Conservation (phyloP, 2,329 filamentous ascomycete species). For the Phialophora chinensis region DNA sequence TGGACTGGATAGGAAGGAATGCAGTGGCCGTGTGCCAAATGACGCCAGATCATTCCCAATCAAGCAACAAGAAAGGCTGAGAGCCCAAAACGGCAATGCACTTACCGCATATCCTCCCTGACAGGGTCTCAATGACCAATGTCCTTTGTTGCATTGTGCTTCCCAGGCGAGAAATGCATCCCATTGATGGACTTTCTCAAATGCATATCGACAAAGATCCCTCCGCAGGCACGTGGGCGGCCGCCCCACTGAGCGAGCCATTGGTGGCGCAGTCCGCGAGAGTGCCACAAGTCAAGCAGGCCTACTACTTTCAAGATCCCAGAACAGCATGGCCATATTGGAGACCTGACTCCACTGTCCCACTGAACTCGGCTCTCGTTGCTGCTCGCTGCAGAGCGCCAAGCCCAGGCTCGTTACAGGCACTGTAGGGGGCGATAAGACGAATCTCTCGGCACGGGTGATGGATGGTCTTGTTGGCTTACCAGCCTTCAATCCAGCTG, state of each 20-base stretch:
- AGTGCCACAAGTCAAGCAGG: background rate
- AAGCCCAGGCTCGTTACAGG: background rate
- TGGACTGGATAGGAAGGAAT: conserved; percentile 25
- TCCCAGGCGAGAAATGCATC: conserved; percentile 20
- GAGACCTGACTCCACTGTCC: background rate
- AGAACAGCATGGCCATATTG: background rate
- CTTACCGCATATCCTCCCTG: background rate
- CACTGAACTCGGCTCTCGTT: background rate
- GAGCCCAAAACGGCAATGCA: conserved; percentile 2
- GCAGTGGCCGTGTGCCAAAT: conserved; percentile 20
- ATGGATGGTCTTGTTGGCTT: background rate
- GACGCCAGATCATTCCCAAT: conserved; percentile 11
- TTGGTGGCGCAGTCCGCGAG: background rate
- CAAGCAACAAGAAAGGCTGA: conserved; percentile 21
- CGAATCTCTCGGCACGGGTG: background rate
- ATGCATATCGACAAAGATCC: conserved; percentile 1
- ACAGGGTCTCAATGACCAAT: conserved; percentile 1
- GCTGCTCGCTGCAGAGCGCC: background rate
- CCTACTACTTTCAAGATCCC: background rate
- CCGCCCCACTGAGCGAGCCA: background rate
- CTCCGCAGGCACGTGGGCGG: background rate
- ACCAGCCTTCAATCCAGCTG: background rate
- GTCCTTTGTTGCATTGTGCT: background rate
- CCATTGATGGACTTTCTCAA: conserved; percentile 16
- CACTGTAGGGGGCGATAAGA: background rate